These are phyloP conservation scores for Candida gorgasii DNA, from an alignment of 805 yeast genomes.

Conservation along the genomic window DNA sequence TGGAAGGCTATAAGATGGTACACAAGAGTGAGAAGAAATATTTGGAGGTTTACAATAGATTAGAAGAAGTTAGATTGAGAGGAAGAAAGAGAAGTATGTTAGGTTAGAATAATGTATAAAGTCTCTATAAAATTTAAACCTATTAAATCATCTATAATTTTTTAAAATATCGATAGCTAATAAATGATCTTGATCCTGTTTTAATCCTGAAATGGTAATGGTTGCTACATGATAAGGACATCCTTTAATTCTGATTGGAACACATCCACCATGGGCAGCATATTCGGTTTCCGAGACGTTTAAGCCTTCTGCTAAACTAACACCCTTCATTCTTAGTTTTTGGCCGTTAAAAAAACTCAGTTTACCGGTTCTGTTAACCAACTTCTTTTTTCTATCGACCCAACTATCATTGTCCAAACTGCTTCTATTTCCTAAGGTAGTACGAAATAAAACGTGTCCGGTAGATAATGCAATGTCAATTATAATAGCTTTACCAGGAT, in stretches of 20 bases:
- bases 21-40: constrained; percentile 29
- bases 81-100: constrained; percentile 96
- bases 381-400: constrained; percentile 50
- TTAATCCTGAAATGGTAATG: constrained; percentile 56
- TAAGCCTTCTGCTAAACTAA: constrained; percentile 37
- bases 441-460: constrained; percentile 51
- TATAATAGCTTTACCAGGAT: constrained; percentile 35
- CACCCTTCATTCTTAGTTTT: constrained; percentile 36
- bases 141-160: constrained; percentile 1
- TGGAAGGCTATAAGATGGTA: constrained; percentile 62
- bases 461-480: constrained; percentile 48
- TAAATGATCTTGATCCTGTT: constrained; percentile 55
- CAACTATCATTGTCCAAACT: constrained; percentile 54
- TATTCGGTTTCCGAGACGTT: constrained; percentile 44
- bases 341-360: constrained; percentile 51
- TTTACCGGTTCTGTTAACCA: constrained; percentile 48
- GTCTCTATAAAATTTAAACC: no score
- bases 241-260: constrained; percentile 46
- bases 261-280: constrained; percentile 59
- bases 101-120: constrained; percentile 57
- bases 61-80: constrained; percentile 83
- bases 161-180: constrained; percentile 40
- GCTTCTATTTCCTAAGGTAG: constrained; percentile 37
- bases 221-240: constrained; percentile 45
- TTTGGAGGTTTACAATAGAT: constrained; percentile 58